Evolutionary conservation across 257 asterid species (phyloP).

Genomic region (Solanum gandarillasii): DNA sequence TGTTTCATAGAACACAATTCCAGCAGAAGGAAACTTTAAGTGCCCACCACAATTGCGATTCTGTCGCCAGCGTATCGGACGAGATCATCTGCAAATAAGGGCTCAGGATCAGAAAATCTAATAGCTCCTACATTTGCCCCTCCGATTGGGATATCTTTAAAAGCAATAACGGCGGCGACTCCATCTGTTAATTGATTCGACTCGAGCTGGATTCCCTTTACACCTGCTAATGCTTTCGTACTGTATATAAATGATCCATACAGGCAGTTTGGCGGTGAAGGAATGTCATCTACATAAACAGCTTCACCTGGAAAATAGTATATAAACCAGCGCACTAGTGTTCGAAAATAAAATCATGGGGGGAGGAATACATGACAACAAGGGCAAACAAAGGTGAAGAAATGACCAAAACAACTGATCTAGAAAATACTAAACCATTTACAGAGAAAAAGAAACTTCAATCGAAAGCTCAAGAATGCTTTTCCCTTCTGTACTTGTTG

Average conservation of each 20-base stretch:
- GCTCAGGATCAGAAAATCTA: slow-evolving; percentile 34
- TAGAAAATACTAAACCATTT: not conserved
- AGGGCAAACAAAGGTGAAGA: not conserved
- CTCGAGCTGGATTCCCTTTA: slow-evolving; percentile 31
- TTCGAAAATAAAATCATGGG: not conserved
- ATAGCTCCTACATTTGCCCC: slow-evolving; percentile 49
- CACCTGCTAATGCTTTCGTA: slow-evolving; percentile 43
- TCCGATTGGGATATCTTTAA: slow-evolving; percentile 47
- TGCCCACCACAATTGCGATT: slow-evolving; percentile 54
- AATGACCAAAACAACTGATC: not conserved
- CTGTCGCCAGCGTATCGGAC: slow-evolving; percentile 52
- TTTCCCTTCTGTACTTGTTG: not conserved
- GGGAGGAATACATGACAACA: not conserved
- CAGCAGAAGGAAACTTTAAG: not conserved
- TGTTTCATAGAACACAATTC: not conserved
- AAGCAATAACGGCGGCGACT: slow-evolving; percentile 33
- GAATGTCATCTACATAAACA: slow-evolving; percentile 62
- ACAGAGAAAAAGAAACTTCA: not conserved
- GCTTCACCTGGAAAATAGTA: slow-evolving; percentile 53
- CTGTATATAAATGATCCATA: slow-evolving; percentile 62
- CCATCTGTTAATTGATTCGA: slow-evolving; percentile 21
- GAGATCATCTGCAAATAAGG: slow-evolving; percentile 50
- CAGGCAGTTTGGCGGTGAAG: slow-evolving; percentile 54
- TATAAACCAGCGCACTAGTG: not conserved
- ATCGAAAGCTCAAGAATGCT: not conserved